Conservation (phyloP, 2,329 filamentous ascomycete genomes). For the Cordyceps cicadae region DNA sequence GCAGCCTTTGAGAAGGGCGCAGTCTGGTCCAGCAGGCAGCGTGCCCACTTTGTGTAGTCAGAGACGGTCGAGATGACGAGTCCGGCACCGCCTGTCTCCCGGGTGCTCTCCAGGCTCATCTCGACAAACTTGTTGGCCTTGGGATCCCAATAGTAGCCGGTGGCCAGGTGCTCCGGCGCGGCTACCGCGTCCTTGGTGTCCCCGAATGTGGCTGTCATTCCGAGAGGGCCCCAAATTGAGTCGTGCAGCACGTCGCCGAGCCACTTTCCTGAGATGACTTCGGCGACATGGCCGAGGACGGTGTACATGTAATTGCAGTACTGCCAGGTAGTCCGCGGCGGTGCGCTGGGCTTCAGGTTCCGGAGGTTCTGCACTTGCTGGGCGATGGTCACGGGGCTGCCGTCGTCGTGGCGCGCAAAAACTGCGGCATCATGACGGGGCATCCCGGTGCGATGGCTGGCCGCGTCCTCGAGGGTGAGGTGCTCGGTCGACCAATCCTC, state of each 20-base stretch:
- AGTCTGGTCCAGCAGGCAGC: constrained; percentile 32
- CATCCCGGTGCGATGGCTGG: constrained; percentile 5
- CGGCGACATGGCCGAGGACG: constrained; percentile 36
- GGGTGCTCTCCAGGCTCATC: constrained; percentile 19
- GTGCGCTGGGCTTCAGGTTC: constrained; percentile 33
- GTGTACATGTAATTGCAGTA: constrained; percentile 46
- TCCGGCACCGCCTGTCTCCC: constrained; percentile 32
- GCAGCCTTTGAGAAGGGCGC: constrained; percentile 18
- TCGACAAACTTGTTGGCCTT: constrained; percentile 16
- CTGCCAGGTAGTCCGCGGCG: constrained; percentile 36
- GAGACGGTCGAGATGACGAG: constrained; percentile 36
- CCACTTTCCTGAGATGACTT: constrained; percentile 29
- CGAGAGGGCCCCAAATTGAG: constrained; percentile 36
- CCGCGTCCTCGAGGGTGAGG: constrained; percentile 4
- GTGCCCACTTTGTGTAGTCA: constrained; percentile 46
- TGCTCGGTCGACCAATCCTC: constrained; percentile 8
- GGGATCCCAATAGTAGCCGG: constrained; percentile 33
- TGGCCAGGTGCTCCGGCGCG: constrained; percentile 26
- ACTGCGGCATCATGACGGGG: neutral
- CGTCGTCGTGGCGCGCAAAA: neutral
- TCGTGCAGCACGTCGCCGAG: constrained; percentile 34
- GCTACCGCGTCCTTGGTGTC: constrained; percentile 20
- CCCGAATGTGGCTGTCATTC: constrained; percentile 36
- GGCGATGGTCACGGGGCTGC: constrained; percentile 19
- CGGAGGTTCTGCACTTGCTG: constrained; percentile 36